Evolutionary conservation across 139 green algal genomes (phyloP), one percentile per base, ranked within the genome.

Genomic region (Asterochloris erici): DNA sequence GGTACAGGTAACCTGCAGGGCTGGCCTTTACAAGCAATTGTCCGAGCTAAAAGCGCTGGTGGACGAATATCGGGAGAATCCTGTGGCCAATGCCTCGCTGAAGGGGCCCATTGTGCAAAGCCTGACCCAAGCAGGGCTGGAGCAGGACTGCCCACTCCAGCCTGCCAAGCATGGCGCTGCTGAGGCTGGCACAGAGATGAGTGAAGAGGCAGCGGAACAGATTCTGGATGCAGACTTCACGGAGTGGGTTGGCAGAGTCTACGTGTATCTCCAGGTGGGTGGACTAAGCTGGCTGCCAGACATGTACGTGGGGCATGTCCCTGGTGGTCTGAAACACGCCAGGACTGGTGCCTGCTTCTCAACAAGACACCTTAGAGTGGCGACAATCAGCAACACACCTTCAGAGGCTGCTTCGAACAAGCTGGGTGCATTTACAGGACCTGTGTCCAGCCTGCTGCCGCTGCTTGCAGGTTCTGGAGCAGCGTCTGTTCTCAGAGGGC

Each of bases 11-110:
- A 54, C 27, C 6, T 82, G 77, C 68, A 84, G 89, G 13, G 84
- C 90, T 81, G 96, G 97, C n/a, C 92, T 99, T 78, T 99, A 99
- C 91, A 98, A 98, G 89, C 93, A 98, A 88, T 87, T 98, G 68
- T 86, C 93, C 14, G 85, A 90, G 23, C 88, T 99, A 11, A 91
- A 92, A 63, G 91, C 92, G 0, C 84, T 98, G 79, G 78, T 99
- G 12, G 60, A 68, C 9, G 96, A 99, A 84, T 96, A 93, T 80
- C 82, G 96, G 12, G 93, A 97, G 78, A 81, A 90, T 13, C 88
- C 88, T 16, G 77, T 82, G 47, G 77, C 16, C 21, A 83, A 82
- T 29, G 81, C 38, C 24, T 62, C 24, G 61, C 79, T 87, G n/a
- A 86, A 74, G 75, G 90, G 62, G 19, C 79, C 87, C 70, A 94